phyloP scores from a whole-genome alignment of 305 asterid genomes.

The Solanum hybrid region DNA sequence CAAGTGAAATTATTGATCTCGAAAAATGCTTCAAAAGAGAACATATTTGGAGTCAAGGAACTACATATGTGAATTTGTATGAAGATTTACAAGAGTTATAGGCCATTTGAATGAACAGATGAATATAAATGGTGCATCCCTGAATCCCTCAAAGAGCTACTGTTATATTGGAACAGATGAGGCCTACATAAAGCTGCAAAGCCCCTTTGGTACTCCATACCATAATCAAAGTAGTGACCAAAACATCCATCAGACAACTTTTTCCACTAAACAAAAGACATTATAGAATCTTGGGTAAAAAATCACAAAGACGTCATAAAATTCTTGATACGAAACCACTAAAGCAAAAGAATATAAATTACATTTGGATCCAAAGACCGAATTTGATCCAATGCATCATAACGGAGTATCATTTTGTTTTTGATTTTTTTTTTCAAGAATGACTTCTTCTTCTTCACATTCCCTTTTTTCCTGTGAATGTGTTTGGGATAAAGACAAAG shows the following conservation, averaged over 20 bases:
- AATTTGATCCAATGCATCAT: neutral
- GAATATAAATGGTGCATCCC: neutral
- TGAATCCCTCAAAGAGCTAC: neutral
- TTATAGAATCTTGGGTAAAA: too few species aligned
- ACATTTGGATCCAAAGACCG: neutral
- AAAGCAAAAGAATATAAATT: too few species aligned
- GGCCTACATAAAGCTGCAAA: neutral
- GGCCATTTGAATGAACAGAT: neutral
- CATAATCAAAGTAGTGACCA: neutral
- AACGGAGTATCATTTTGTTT: neutral
- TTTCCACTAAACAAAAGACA: too few species aligned
- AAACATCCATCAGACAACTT: too few species aligned
- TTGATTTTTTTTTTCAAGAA: neutral
- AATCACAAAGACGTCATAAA: too few species aligned
- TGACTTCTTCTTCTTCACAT: neutral
- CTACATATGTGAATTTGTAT: neutral
- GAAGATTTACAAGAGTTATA: neutral
- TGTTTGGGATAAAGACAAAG: neutral
- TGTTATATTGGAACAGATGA: neutral
- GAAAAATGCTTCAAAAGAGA: neutral
- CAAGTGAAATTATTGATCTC: neutral
- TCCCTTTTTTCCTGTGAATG: neutral
- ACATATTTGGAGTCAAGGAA: neutral
- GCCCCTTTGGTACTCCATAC: neutral
- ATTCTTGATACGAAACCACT: too few species aligned